Percentiles rank a stretch among this genome's conserved stretches.
Conservation (phyloP, 179 eudicot genomes). For the Silene noctiflora region DNA sequence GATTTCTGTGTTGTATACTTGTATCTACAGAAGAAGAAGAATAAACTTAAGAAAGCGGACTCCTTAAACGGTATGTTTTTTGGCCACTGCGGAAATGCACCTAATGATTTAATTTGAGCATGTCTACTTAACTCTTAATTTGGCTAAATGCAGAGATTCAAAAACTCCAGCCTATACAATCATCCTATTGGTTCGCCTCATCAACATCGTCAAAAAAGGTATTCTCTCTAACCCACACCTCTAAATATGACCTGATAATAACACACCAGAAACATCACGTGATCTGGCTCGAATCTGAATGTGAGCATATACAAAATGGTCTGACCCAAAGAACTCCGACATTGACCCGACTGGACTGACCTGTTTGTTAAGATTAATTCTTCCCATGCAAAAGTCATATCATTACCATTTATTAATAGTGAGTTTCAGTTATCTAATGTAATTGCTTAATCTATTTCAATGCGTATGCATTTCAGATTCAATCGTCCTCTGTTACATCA, state of each 20-base stretch:
- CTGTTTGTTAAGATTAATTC: too few species aligned
- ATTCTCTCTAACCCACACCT: not conserved
- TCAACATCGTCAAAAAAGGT: conserved; percentile 54
- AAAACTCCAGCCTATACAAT: conserved; percentile 31
- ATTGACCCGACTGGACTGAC: too few species aligned
- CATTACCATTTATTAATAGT: not conserved
- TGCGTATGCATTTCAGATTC: conserved; percentile 25
- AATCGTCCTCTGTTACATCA: conserved; percentile 52
- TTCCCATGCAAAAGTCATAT: not conserved
- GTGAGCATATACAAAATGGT: too few species aligned
- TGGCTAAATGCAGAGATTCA: conserved; percentile 36
- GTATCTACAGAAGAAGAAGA: conserved; percentile 39
- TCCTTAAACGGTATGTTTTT: conserved; percentile 47
- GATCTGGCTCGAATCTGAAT: too few species aligned
- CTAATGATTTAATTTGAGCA: not conserved
- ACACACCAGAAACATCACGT: too few species aligned
- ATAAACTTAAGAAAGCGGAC: conserved; percentile 24
- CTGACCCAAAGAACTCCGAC: too few species aligned
- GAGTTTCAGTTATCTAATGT: not conserved
- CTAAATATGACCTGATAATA: too few species aligned
- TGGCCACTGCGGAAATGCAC: not conserved
- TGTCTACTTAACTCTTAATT: conserved; percentile 2
- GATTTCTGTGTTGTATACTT: not conserved
- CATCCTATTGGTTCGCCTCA: conserved; percentile 38
- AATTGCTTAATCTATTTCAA: conserved; percentile 7